Conservation (phyloP, 371 early-diverging fungal species). For the Lichtheimia corymbifera region DNA sequence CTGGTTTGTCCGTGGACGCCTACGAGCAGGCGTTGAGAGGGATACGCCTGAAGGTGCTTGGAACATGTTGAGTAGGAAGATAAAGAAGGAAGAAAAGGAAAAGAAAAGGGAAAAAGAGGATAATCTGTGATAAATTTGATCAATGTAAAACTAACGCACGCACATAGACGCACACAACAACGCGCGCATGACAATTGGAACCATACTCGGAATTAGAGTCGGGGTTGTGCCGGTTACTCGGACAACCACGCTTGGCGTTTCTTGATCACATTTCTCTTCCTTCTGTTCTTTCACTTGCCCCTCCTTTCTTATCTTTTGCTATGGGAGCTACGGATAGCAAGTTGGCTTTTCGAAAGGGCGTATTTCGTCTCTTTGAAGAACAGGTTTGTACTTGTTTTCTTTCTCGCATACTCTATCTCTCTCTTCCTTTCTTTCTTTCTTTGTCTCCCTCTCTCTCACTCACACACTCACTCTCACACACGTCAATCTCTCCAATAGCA, state of each 20-base stretch:
- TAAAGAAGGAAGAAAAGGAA: not conserved
- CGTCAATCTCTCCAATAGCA: conserved; percentile 38
- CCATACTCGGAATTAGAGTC: no score
- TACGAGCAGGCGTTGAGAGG: no score
- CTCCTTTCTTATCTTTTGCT: conserved; percentile 3
- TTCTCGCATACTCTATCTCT: not conserved
- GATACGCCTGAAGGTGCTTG: no score
- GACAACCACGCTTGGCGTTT: no score
- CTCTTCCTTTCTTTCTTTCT: no score
- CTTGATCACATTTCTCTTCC: no score
- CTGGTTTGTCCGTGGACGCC: no score
- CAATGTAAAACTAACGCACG: no score
- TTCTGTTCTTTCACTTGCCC: conserved; percentile 1
- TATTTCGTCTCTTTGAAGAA: conserved; percentile 80
- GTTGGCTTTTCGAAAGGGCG: conserved; percentile 84
- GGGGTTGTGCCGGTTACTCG: no score
- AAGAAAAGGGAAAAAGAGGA: not conserved
- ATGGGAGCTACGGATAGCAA: conserved; percentile 93
- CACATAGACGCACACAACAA: no score
- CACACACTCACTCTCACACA: not conserved
- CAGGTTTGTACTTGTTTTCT: conserved; percentile 47
- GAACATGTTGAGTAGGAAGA: no score
- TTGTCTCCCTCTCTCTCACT: not conserved
- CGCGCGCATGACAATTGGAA: no score
- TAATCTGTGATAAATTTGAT: not conserved